A percentile compares a stretch with the other conserved stretches of the same genome.
These are phyloP conservation scores for Malus sieversii DNA, from an alignment of 306 rosid species.

Conservation along the genomic window DNA sequence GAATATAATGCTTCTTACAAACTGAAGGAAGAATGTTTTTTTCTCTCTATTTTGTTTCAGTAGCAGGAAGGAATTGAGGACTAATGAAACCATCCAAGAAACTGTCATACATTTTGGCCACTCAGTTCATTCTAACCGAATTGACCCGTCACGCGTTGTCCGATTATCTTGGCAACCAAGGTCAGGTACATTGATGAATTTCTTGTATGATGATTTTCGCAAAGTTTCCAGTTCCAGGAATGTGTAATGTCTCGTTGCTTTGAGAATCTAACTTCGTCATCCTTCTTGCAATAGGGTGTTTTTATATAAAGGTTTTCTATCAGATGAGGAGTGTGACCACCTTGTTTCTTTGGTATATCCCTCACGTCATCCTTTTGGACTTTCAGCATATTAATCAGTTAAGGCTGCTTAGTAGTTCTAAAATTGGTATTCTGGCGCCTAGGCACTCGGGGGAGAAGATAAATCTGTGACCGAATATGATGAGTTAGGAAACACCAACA, in stretches of 20 bases:
- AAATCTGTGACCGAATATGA: constrained; percentile 27
- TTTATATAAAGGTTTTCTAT: constrained; percentile 49
- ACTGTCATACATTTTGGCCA: constrained; percentile 16
- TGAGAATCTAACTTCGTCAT: constrained; percentile 5
- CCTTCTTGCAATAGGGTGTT: constrained; percentile 54
- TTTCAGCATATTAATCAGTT: constrained; percentile 4
- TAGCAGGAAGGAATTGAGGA: constrained; percentile 59
- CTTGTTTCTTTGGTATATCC: constrained; percentile 61
- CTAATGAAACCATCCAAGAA: constrained; percentile 16
- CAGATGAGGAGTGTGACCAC: constrained; percentile 72
- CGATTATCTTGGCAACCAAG: constrained; percentile 93
- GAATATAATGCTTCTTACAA: not conserved
- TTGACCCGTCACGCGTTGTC: constrained; percentile 68
- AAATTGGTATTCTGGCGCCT: constrained; percentile 7
- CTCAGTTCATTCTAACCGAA: constrained; percentile 30
- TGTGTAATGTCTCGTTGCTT: not conserved
- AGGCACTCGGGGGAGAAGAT: constrained; percentile 39
- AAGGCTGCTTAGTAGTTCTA: constrained; percentile 8
- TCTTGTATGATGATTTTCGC: not conserved
- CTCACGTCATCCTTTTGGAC: not conserved
- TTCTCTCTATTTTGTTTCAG: constrained; percentile 16
- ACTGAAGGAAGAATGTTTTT: not conserved
- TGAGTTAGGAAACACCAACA: constrained; percentile 11
- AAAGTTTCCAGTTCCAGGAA: not conserved
- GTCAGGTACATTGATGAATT: constrained; percentile 67